A percentile compares a stretch with the other conserved stretches of the same genome.
phyloP scores from a whole-genome alignment of 371 early-diverging fungal species.

The Mucor mucedo region DNA sequence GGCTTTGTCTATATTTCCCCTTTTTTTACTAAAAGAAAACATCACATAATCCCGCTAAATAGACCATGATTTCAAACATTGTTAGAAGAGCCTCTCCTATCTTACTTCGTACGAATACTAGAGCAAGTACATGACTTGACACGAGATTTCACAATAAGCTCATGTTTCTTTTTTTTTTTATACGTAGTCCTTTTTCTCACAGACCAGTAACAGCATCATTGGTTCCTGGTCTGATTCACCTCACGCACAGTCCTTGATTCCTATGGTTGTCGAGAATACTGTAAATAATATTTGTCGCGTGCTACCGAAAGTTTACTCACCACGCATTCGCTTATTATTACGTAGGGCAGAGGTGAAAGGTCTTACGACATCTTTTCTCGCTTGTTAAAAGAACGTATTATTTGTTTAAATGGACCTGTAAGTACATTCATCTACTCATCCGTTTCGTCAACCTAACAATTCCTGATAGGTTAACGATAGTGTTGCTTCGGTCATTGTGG shows the following conservation, averaged over 20 bases:
- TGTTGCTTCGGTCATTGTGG: conserved; percentile 86
- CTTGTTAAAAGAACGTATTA: conserved; percentile 93
- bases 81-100: conserved; percentile 1
- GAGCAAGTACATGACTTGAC: neutral
- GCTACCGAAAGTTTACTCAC: too few relatives aligned
- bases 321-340: neutral
- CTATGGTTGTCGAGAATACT: conserved; percentile 76
- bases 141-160: too few relatives aligned
- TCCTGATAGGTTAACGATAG: conserved; percentile 75
- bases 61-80: conserved; percentile 6
- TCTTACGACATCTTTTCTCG: conserved; percentile 97
- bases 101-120: neutral
- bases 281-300: conserved; percentile 34
- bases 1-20: neutral
- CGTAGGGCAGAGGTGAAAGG: conserved; percentile 76
- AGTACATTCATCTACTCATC: neutral
- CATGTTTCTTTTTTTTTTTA: neutral
- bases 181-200: conserved; percentile 18
- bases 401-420: conserved; percentile 92
- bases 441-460: neutral
- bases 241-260: conserved; percentile 62
- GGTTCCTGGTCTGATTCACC: conserved; percentile 33
- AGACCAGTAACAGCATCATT: conserved; percentile 11
- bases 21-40: neutral
- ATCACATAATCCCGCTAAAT: neutral